Evolutionary conservation across 257 asterid genomes (phyloP), one percentile per base, ranked within the genome.

Genomic region (Gentiana straminea): DNA sequence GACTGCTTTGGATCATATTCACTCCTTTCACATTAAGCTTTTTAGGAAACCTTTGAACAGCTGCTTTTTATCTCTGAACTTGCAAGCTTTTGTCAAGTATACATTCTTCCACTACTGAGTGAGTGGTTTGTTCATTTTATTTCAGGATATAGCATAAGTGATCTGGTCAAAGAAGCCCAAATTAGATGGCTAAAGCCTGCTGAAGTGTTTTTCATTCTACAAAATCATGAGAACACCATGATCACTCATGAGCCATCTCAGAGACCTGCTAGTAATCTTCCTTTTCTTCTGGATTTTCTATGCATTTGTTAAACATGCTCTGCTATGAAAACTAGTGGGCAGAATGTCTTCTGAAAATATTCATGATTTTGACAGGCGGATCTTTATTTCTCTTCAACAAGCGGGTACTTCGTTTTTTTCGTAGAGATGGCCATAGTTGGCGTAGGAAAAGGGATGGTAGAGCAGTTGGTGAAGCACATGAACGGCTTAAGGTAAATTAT

Each of bases 381-480:
- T 81, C 94, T 24, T 66, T 92, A 71, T 84, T 76, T 71, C 81
- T 92, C 50, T 87, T 71, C 65, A 85, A 92, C 83, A 92, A 83
- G 71, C 76, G 97, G 66, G 93, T 81, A 47, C 79, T 83, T 32
- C 81, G 90, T 54, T 79, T 62, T 70, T 92, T 92, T 45, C 97
- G 97, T 8, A 87, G 76, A 70, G 98, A 92, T 78, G 97, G 97
- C 65, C 98, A 92, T 75, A 77, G 67, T 67, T 92, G 98, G 98
- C 95, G 95, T 59, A 83, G 79, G 59, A 85, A 94, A 76, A 84
- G 57, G 79, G 95, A 87, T 73, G 95, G 93, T 70, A 78, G 77
- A 75, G 79, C 96, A 59, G 81, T 83, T 63, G 90, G 94, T 60
- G 98, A 92, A 81, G 96, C 90, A 48, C 98, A 92, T 60, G 98